phyloP scores from a whole-genome alignment of 768 basidiomycete species.

The Psilocybe subaeruginosa region DNA sequence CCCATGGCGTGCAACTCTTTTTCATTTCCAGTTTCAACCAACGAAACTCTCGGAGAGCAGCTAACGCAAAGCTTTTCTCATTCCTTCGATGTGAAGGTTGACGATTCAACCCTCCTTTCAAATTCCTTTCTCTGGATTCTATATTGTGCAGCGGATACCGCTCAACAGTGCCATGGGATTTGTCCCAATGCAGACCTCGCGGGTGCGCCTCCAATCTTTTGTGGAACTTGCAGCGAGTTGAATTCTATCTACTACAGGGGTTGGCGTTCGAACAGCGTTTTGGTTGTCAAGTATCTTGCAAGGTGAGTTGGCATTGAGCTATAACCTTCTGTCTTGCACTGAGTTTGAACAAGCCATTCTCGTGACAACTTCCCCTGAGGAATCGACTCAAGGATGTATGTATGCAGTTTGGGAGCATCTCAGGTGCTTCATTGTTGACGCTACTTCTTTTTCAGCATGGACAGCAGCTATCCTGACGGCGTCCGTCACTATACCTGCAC shows the following conservation, averaged over 20 bases:
- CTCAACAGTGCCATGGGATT: slow-evolving; percentile 15
- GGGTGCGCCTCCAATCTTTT: slow-evolving; percentile 4
- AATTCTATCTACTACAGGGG: slow-evolving; percentile 1
- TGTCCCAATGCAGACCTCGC: slow-evolving; percentile 22
- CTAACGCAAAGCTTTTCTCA: slow-evolving; percentile 9
- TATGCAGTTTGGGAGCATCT: neutral
- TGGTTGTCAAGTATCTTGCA: slow-evolving; percentile 20
- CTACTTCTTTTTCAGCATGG: slow-evolving; percentile 12
- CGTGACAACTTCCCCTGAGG: slow-evolving; percentile 16
- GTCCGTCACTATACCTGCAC: slow-evolving; percentile 18
- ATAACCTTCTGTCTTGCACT: neutral
- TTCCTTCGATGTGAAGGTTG: slow-evolving; percentile 5
- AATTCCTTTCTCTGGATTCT: slow-evolving; percentile 7
- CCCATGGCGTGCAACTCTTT: slow-evolving; percentile 10
- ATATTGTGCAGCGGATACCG: slow-evolving; percentile 16
- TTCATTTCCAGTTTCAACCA: slow-evolving; percentile 8
- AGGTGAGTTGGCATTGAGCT: slow-evolving; percentile 2
- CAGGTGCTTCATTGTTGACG: neutral
- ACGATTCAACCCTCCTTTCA: neutral
- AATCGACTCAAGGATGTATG: slow-evolving; percentile 19
- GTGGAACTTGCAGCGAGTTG: neutral
- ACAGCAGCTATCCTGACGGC: slow-evolving; percentile 18
- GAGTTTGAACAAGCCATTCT: slow-evolving; percentile 10
- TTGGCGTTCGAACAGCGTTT: slow-evolving; percentile 18
- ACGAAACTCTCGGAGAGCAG: slow-evolving; percentile 6